Conservation (phyloP, 2,329 filamentous ascomycete species). For the Alternaria dauci region DNA sequence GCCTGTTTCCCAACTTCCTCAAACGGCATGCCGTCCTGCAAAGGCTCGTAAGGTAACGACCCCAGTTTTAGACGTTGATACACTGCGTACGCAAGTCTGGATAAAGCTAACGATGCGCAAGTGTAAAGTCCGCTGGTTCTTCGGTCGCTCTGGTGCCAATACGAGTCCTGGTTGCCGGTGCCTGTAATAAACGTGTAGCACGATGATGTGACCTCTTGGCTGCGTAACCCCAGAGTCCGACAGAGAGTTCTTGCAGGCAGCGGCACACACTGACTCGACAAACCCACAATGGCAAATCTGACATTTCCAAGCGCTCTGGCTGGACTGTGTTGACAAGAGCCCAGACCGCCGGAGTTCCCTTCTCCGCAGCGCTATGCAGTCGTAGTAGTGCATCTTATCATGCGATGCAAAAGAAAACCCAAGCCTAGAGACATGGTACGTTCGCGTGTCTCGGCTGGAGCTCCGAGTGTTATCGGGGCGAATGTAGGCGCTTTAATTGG, state of each 20-base stretch:
- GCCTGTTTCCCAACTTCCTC: conserved; percentile 58
- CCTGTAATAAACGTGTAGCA: conserved; percentile 75
- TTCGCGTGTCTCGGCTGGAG: conserved; percentile 66
- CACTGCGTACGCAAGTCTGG: conserved; percentile 62
- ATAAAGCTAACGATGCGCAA: conserved; percentile 62
- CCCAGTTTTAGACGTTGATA: conserved; percentile 63
- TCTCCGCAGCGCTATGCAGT: conserved; percentile 73
- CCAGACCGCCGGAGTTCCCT: conserved; percentile 76
- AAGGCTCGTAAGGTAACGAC: conserved; percentile 41
- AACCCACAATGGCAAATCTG: conserved; percentile 87
- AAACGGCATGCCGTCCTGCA: conserved; percentile 59
- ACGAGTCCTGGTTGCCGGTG: conserved; percentile 75
- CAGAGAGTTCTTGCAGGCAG: conserved; percentile 93
- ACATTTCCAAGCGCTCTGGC: conserved; percentile 71
- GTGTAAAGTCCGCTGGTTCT: conserved; percentile 68
- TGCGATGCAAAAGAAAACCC: conserved; percentile 65
- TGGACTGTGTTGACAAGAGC: conserved; percentile 73
- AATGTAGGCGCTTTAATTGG: conserved; percentile 74
- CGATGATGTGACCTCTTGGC: conserved; percentile 81
- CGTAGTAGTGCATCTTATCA: conserved; percentile 68
- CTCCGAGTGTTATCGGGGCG: conserved; percentile 77
- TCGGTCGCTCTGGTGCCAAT: conserved; percentile 74
- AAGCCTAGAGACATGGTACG: conserved; percentile 27
- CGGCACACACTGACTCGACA: conserved; percentile 77
- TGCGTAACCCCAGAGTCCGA: conserved; percentile 73